A percentile compares a stretch with the other conserved stretches of the same genome.
Evolutionary conservation across 163 green algal species (phyloP).

Genomic region (Scenedesmus sp.): DNA sequence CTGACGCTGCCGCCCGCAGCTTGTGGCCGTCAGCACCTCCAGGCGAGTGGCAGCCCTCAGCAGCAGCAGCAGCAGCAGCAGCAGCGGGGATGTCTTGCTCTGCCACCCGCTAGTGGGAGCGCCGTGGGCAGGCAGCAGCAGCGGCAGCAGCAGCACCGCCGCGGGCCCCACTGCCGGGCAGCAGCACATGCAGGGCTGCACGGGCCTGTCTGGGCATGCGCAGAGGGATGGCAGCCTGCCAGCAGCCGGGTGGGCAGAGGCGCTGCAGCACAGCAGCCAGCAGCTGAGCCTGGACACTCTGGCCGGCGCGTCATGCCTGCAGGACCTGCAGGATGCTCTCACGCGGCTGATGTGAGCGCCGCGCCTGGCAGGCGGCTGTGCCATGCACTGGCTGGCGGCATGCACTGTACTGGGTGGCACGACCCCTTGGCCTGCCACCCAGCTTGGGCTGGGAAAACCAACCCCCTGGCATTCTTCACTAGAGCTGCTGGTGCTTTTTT

Average conservation of each 20-base stretch:
- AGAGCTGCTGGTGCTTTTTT: no score
- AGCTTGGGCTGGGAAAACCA: no score
- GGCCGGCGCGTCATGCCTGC: neutral
- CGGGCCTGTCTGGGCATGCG: no score
- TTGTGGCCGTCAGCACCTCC: neutral
- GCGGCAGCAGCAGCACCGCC: neutral
- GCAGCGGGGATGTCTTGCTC: no score
- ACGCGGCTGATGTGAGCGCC: neutral
- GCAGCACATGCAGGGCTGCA: neutral
- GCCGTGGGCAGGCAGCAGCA: neutral
- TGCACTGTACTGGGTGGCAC: neutral
- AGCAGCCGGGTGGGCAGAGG: neutral
- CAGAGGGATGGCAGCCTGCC: neutral
- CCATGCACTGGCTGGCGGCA: neutral
- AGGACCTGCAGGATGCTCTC: constrained; percentile 4
- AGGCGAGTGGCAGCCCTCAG: neutral
- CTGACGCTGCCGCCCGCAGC: neutral
- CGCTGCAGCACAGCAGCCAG: neutral
- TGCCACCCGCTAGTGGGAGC: neutral
- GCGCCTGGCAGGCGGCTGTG: neutral
- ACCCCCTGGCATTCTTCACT: no score
- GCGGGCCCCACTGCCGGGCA: neutral
- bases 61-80: neutral
- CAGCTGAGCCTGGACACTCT: neutral
- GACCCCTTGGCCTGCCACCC: no score